Evolutionary conservation across 2,329 filamentous ascomycete species (phyloP), one percentile per base, ranked within the genome.

Genomic region (Pezicula rhizophila): DNA sequence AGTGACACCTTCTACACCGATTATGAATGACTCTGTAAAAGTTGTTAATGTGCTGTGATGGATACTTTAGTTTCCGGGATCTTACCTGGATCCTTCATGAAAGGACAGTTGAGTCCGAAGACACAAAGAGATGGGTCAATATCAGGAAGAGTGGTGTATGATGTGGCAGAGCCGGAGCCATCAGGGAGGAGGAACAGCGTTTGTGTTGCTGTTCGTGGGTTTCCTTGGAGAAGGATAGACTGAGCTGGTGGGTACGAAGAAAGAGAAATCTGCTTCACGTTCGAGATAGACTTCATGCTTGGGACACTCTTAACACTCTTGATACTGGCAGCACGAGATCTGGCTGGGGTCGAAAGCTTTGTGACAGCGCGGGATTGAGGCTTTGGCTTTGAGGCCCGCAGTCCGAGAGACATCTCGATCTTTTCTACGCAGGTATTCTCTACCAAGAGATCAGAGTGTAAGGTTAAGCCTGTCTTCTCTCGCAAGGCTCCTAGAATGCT

Each of bases 41-140:
- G 3, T 11, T 10, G 11, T 31, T 12, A 31, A 12, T 31, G 28
- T 11, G 3, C 8, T 31, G 28, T 31, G 3, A 12, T 11, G 2
- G 1, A 31, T 10, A 31, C 4, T 31, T 10, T 12, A 4, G 12
- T 5, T 12, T 31, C 4, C 3, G 28, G 3, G 28, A 10, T 31
- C 28, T 10, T 31, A 31, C 28, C 28, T 0, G 82, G 82, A 4
- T 75, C 78, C 67, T 80, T 84, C 79, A 85, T 82, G 69, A 82
- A 87, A 4, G 83, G 83, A 43, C 80, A 86, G 65, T 85, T 85
- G 57, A 87, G 70, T 17, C 76, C 79, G 58, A 74, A 77, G 15
- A 82, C 70, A 4, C 69, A 72, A 42, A 78, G 63, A 18, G 72
- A 63, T 6, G 68, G 52, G 5, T 68, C 17, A 64, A 80, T 67